These are phyloP conservation scores for Wickerhamiella alocasiicola DNA, from an alignment of 805 yeast genomes.

Conservation along the genomic window DNA sequence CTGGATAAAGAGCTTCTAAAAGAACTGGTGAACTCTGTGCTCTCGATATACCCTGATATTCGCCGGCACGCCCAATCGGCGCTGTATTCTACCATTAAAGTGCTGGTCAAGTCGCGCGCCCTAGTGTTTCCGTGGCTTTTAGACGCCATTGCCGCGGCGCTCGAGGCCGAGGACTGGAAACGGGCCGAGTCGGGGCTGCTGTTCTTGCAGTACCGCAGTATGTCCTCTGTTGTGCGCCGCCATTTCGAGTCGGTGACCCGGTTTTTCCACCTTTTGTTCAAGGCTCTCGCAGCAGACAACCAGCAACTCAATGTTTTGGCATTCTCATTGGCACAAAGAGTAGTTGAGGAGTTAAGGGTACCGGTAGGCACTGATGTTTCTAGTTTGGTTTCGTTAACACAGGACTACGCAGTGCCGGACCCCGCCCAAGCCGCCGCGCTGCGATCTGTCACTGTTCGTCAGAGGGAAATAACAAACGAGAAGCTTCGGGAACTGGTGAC, in stretches of 20 bases:
- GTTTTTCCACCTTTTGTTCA: slow-evolving; percentile 38
- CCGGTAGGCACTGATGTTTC: slow-evolving; percentile 13
- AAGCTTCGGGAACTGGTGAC: neutral
- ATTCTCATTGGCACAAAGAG: slow-evolving; percentile 34
- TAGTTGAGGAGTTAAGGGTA: slow-evolving; percentile 24
- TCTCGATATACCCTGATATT: slow-evolving; percentile 61
- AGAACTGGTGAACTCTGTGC: slow-evolving; percentile 51
- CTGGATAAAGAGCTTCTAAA: slow-evolving; percentile 49
- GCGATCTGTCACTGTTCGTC: neutral
- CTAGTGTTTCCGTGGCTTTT: slow-evolving; percentile 41
- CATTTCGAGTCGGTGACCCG: slow-evolving; percentile 42
- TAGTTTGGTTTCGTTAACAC: neutral
- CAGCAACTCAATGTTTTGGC: slow-evolving; percentile 43
- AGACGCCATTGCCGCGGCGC: slow-evolving; percentile 36
- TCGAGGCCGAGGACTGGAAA: slow-evolving; percentile 39
- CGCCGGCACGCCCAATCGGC: slow-evolving; percentile 57
- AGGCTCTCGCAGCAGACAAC: slow-evolving; percentile 46
- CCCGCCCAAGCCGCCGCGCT: neutral
- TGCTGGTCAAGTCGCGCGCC: slow-evolving; percentile 53
- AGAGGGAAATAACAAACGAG: neutral
- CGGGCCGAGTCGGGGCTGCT: slow-evolving; percentile 52
- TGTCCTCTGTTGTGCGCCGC: slow-evolving; percentile 44
- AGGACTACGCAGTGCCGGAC: neutral
- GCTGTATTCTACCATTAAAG: slow-evolving; percentile 54
- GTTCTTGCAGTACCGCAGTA: slow-evolving; percentile 43